Base-by-base conservation (phyloP, 1,284 basidiomycete genomes). In the Pseudozyma flocculosa region DNA sequence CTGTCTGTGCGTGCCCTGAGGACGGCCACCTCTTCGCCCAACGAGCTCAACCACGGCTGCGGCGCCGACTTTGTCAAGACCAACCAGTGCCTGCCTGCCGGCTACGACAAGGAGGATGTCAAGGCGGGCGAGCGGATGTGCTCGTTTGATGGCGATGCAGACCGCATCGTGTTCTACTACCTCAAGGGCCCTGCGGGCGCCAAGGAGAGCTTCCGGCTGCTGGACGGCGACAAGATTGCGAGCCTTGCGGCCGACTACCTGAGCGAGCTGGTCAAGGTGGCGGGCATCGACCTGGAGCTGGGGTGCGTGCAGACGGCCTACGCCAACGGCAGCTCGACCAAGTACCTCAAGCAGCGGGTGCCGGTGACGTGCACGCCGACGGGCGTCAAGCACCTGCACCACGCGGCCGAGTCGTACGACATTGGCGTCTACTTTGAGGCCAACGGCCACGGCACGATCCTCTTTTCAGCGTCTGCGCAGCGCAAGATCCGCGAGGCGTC, bases 381-480 rank as follows among this genome's bases (percentile, higher is more conserved):
- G 9, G 95, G 95, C 37, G 95, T 99, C 59, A 99, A 99, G 80
- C 89, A 98, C 78, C 85, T 98, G 44, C 95, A 99, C 78, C 94
- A 97, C 78, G 95, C 93, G 8, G 95, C 95, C 8, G 90, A 94
- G 73, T 85, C 87, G 65, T 98, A 88, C 79, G 87, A 92, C 75
- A 85, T 98, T 62, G 95, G 95, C 24, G 91, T 98, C 42, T 99
- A 99, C 82, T 99, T 99, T 75, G 95, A 99, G 80, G 95, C 95
- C 46, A 99, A 99, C 78, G 95, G 95, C 0, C 95, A 99, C 73
- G 95, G 95, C 37, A 99, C 95, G 1, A 91, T 98, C 41, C 80
- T 98, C 45, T 98, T 99, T 81, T 96, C 94, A 11, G 49, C 52
- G 24, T 54, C 61, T 3, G 61, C 59, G 4, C 48, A 66, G 56